A percentile compares a stretch with the other conserved stretches of the same genome.
Evolutionary conservation across 805 yeast species (phyloP).

Genomic region (Cyberlindnera euphorbiiphila): DNA sequence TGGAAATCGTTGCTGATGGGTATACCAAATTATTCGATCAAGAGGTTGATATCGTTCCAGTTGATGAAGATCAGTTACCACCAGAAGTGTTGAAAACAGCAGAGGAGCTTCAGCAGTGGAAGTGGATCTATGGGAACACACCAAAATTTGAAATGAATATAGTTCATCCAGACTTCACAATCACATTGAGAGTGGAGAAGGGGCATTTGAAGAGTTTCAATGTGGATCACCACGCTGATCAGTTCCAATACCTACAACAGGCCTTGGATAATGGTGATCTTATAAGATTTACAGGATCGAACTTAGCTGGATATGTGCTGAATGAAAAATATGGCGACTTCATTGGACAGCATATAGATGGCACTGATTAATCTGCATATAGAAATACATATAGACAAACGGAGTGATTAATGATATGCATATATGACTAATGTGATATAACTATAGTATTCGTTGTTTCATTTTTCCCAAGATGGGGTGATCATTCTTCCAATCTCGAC

Average conservation of each 20-base stretch:
- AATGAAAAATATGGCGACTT: slow-evolving; percentile 43
- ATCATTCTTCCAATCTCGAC: slow-evolving; percentile 51
- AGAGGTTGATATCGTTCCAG: slow-evolving; percentile 25
- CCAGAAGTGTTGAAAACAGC: slow-evolving; percentile 39
- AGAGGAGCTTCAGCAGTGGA: slow-evolving; percentile 49
- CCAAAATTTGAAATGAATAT: slow-evolving; percentile 65
- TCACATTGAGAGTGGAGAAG: slow-evolving; percentile 47
- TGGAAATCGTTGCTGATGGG: slow-evolving; percentile 30
- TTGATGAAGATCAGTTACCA: slow-evolving; percentile 29
- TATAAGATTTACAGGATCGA: slow-evolving; percentile 39
- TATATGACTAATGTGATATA: background rate
- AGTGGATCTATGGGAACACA: slow-evolving; percentile 74
- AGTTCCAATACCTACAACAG: slow-evolving; percentile 35
- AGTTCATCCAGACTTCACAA: slow-evolving; percentile 30
- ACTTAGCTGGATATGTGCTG: slow-evolving; percentile 41
- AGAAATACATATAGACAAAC: too few species aligned
- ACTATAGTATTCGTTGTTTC: background rate
- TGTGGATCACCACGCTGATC: slow-evolving; percentile 20
- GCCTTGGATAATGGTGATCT: slow-evolving; percentile 28
- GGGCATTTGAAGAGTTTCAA: slow-evolving; percentile 35
- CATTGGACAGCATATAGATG: slow-evolving; percentile 44
- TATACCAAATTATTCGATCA: slow-evolving; percentile 27
- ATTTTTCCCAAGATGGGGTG: slow-evolving; percentile 45
- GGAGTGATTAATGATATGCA: too few species aligned
- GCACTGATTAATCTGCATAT: slow-evolving; percentile 27